Percentiles rank a stretch among this genome's conserved stretches.
These are phyloP conservation scores for Pichia sp. DNA, from an alignment of 1,139 yeast genomes.

Conservation along the genomic window DNA sequence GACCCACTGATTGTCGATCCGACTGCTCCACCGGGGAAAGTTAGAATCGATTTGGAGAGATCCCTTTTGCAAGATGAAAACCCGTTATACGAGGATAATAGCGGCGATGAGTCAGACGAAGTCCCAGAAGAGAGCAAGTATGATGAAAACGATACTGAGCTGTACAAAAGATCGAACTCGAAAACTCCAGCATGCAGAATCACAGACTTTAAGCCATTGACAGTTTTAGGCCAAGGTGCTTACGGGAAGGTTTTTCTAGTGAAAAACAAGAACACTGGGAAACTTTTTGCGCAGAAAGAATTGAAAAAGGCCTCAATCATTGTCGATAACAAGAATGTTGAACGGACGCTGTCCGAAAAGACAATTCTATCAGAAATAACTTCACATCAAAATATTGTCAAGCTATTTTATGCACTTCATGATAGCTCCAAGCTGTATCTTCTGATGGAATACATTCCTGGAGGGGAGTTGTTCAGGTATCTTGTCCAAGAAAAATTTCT, in stretches of 20 bases:
- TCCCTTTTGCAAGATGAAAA: constrained; percentile 7
- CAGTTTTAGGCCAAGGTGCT: constrained; percentile 87
- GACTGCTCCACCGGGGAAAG: background rate
- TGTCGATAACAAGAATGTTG: constrained; percentile 45
- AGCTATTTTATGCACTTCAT: constrained; percentile 84
- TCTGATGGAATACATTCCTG: constrained; percentile 81
- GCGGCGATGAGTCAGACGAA: constrained; percentile 1
- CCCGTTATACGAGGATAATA: constrained; percentile 14
- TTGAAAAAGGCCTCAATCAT: constrained; percentile 72
- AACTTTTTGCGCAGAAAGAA: constrained; percentile 85
- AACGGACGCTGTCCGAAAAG: constrained; percentile 68
- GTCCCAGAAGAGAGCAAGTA: constrained; percentile 12
- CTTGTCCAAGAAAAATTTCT: constrained; percentile 47
- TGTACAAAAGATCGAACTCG: constrained; percentile 14
- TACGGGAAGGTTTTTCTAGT: constrained; percentile 87
- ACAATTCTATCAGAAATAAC: constrained; percentile 60
- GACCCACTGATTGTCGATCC: background rate
- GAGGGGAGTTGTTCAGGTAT: constrained; percentile 90
- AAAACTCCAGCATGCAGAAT: constrained; percentile 32
- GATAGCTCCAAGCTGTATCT: constrained; percentile 76
- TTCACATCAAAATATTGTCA: constrained; percentile 84
- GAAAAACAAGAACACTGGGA: constrained; percentile 58
- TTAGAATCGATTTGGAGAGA: constrained; percentile 8
- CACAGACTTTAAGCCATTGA: constrained; percentile 68
- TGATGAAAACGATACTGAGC: constrained; percentile 6